Base-by-base conservation (phyloP, 495 filamentous ascomycete genomes). In the Penicillium canariense region DNA sequence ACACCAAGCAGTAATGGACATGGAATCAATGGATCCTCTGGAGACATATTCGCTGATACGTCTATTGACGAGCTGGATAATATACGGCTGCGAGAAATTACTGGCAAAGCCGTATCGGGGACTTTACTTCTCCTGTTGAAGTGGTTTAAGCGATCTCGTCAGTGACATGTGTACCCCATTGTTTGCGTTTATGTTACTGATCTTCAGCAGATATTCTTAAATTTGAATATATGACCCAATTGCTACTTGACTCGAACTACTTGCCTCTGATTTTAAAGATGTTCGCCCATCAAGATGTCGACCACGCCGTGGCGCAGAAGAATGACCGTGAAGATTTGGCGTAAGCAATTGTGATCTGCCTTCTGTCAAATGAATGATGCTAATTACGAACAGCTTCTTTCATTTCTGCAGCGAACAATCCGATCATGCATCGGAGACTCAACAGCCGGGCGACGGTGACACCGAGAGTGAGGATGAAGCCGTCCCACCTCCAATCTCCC, bases 121-220 rank as follows among this genome's bases (percentile, higher is more conserved):
- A 86, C 91, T 53, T 70, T 97, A 38, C 70, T 97, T 28, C 81
- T 96, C 25, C 66, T 98, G 22, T 68, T 97, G 49, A 97, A 97
- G 72, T 98, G 94, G 94, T 90, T 97, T 66, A 95, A 96, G 68
- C 77, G 93, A 57, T 96, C 90, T 55, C 93, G 92, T 96, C 73
- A 74, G 89, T 31, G 2, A 14, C 6, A 46, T 12, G 20, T 3
- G 17, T 25, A n/a, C 23, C 3, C 18, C 14, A 3, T 27, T 15
- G 26, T 11, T 39, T 2, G 3, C 15, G 14, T 18, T 27, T 39
- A 20, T 48, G 30, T 31, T 46, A 52, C 80, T 70, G 28, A 56
- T 26, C 0, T n/a, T 11, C 12, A 5, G 15, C 54, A 96, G 93
- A 98, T 64, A 82, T 98, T 36, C 74, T 98, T 55, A 96, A 96